Base-by-base conservation (phyloP, 352 stramenopile species). In the Phytophthora tentaculata region DNA sequence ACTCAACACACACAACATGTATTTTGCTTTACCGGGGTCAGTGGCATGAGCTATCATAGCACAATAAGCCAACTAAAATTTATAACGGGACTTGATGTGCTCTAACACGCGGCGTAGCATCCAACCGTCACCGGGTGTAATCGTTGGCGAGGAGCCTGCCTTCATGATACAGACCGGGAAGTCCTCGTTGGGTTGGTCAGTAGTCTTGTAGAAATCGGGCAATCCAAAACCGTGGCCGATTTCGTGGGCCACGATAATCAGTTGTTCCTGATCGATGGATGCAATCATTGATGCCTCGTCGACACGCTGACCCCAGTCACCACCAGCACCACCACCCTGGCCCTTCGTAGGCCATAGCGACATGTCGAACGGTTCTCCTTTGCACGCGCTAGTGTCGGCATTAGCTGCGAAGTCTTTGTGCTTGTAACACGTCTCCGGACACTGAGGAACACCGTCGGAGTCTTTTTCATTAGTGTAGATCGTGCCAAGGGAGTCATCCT, bases 271-370 rank as follows among this genome's bases (percentile, higher is more conserved):
- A 20, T 81, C 69, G 23, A 84, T 41, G 1, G 50, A 55, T 28
- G 54, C 48, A 26, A 81, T 22, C 73, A 81, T 81, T 53, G 61
- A 75, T 13, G 19, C 64, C 6, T 58, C 73, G 41, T 84, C 73
- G 19, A 81, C 73, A 35, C 73, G 76, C 62, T 84, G 76, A 41
- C 65, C 65, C 65, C 65, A 73, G 45, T 73, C 65, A 9, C 65
- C 65, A 44, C 65, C 65, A 20, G 65, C 73, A 22, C 73, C 73
- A 20, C 76, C 73, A 28, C 70, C 71, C 41, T 76, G 68, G 50
- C 59, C 71, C n/a, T 69, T 22, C 14, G 76, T 84, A 17, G 73
- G 76, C 76, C 76, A 84, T 48, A 84, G 52, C 45, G 76, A 81
- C 57, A 80, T 80, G 39, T 81, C 76, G 43, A 84, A 84, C 9